Base-by-base conservation (phyloP, 2,329 filamentous ascomycete species). In the Dactylellina drechsleri region DNA sequence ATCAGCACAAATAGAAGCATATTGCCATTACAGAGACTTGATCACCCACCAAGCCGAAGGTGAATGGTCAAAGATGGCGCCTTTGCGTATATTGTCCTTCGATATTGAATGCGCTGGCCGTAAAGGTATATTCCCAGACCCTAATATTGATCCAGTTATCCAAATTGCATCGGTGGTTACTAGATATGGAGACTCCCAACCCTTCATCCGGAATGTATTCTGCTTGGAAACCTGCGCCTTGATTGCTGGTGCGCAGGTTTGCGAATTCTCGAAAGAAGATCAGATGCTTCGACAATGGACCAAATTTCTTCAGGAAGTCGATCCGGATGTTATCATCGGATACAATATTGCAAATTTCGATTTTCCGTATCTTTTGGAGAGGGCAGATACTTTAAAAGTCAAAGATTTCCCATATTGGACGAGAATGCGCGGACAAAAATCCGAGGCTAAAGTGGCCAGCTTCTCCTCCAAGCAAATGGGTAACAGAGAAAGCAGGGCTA, bases 261-360 rank as follows among this genome's bases (percentile, higher is more conserved):
- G 97, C 47, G 91, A 93, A 76, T 97, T 91, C 78, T 85, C 90
- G 16, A 86, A 87, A 50, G 95, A 99, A 81, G 88, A 91, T 65
- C 89, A 93, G 76, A 95, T 99, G 93, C 85, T 99, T n/a, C 89
- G 90, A 83, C 88, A 89, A 49, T 99, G 95, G 95, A 90, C 91
- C 79, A 87, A 96, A 73, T 99, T 99, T 77, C 82, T 99, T 15
- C 86, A 96, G 78, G 89, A 92, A 79, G 92, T 95, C 0, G 95
- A 99, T 78, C 94, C 95, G 0, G 95, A 99, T 83, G 91, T 99
- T 77, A 97, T 99, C 80, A 99, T 96, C 66, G 95, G 95, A 53
- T 99, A 99, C 89, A 99, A 99, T 82, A 99, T 96, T 83, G 85
- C 92, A 81, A 99, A 99, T 83, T 99, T 99, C 83, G 95, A 99